Base-by-base conservation (phyloP, 441 rosid species). In the Gossypium trilobum region DNA sequence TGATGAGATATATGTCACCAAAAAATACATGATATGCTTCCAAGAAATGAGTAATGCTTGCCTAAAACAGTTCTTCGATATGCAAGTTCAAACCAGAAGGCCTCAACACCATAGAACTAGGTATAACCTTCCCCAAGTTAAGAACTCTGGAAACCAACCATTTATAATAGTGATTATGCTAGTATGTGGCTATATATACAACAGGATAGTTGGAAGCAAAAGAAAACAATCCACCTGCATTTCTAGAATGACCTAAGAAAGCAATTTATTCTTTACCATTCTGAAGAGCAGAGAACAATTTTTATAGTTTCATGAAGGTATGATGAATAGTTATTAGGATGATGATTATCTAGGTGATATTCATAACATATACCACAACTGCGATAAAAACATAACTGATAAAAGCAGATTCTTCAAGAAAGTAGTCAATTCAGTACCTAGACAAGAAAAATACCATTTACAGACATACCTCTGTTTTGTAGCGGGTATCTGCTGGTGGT, bases 401-500 rank as follows among this genome's bases (percentile, higher is more conserved):
- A 20, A 60, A 29, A 31, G 44, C 66, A 31, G 2, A 6, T 16
- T 11, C 19, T 5, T 60, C 5, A 50, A 14, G 25, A n/a, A 9
- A 36, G 57, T 3, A 46, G 6, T n/a, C 9, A 33, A 50, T 20
- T 13, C 5, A 44, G 23, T 1, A 20, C 19, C 16, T 1, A 33
- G 9, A 33, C 42, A 7, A 7, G 9, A 65, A 11, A 8, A 7
- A 59, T 48, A 59, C 9, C 14, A 42, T 27, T 71, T 11, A 46
- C 13, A 46, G 8, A n/a, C 77, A 27, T 84, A 82, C 98, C 93
- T 92, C 92, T 23, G 98, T 95, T 79, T 6, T 86, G 75, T 84
- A 88, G 44, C 99, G 93, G 0, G 97, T 85, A 80, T 95, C 98
- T 19, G 95, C 72, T 22, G 93, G 87, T 23, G 99, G 98, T 3